Base-by-base conservation (phyloP, 805 yeast genomes). In the Kazachstania kunashirensis region DNA sequence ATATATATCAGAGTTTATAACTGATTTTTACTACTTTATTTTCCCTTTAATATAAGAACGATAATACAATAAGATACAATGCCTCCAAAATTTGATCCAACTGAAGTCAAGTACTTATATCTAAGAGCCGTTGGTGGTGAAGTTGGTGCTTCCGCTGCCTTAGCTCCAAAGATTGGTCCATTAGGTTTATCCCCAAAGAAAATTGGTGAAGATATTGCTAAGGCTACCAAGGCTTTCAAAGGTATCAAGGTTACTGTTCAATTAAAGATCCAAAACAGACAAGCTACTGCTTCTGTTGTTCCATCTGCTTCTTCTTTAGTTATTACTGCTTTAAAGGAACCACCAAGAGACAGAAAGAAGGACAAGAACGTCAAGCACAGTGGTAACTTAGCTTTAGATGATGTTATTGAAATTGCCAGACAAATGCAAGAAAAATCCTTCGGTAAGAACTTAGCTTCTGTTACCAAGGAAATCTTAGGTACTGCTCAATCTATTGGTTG, bases 81-180 rank as follows among this genome's bases (percentile, higher is more conserved):
- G 96, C 95, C 95, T 75, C 95, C 95, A 76, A 85, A 92, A 79
- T 79, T 88, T 75, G 98, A 92, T 71, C 99, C 99, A 67, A 73
- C 57, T 77, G 98, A 92, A 84, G 96, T 92, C 68, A 88, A 88
- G 73, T 85, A 75, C 84, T 77, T 92, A 75, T 89, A 89, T 85
- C 76, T 92, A 73, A 85, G 98, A 83, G 96, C 98, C 73, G 94
- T 86, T 60, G 98, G 98, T 84, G 98, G 99, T 79, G 99, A 92
- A 79, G 94, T 92, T 63, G 98, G 97, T 77, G 95, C 97, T 65
- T 86, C 98, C 50, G 84, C 98, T 55, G 96, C 99, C 57, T 83
- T 92, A 65, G 98, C 98, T 61, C 98, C 99, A 69, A 92, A 92
- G 89, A 92, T 92, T 67, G 99, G 99, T 85, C 99, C 99, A 61